These are phyloP conservation scores for Tricholoma furcatifolium DNA, from an alignment of 768 basidiomycete species.

Conservation along the genomic window DNA sequence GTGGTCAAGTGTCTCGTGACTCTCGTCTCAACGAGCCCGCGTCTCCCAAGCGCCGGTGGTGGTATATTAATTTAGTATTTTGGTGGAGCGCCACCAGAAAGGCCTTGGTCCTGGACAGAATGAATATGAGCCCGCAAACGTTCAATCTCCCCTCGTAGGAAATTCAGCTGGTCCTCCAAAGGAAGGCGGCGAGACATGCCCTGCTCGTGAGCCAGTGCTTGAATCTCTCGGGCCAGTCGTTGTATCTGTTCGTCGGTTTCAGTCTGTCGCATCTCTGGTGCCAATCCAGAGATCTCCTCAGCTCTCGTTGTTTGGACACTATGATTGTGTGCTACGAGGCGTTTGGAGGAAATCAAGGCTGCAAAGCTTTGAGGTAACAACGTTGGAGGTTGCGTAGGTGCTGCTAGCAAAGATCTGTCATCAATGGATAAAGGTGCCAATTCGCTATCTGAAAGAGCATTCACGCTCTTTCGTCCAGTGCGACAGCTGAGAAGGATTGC, in stretches of 20 bases:
- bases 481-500: neutral
- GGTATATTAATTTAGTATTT: slow-evolving; percentile 4
- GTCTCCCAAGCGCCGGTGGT: too few species aligned
- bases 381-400: neutral
- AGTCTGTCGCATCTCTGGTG: slow-evolving; percentile 1
- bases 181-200: neutral
- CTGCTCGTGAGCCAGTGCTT: neutral
- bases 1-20: too few species aligned
- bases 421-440: neutral
- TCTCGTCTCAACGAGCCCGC: too few species aligned
- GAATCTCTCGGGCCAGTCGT: slow-evolving; percentile 6
- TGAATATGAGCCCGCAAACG: slow-evolving; percentile 7
- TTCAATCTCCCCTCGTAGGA: slow-evolving; percentile 12
- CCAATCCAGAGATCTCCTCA: neutral
- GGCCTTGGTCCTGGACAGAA: slow-evolving; percentile 7
- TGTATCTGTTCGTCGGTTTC: slow-evolving; percentile 6
- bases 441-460: neutral
- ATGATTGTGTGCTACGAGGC: neutral
- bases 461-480: neutral
- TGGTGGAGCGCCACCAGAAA: slow-evolving; percentile 14
- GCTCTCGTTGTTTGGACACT: neutral
- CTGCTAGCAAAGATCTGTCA: neutral
- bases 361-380: neutral
- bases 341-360: too few species aligned
- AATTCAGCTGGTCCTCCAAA: slow-evolving; percentile 10